Conservation (phyloP, 305 asterid genomes). For the Coffea humblotiana region DNA sequence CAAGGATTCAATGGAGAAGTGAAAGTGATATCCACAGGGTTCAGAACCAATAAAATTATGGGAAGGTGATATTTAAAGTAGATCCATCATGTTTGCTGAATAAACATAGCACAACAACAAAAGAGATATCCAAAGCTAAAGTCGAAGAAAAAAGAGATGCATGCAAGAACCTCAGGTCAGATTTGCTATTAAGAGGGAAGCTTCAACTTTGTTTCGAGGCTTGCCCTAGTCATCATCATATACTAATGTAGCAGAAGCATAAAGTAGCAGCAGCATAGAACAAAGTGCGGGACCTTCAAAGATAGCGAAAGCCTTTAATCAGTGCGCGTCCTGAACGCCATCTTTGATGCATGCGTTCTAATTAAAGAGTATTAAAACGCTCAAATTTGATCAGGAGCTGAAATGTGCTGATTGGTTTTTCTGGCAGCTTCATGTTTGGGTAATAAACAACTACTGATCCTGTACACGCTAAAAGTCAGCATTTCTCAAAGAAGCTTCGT, state of each 20-base stretch:
- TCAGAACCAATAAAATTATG: neutral
- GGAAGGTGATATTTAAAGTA: neutral
- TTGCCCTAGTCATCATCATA: neutral
- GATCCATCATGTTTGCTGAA: neutral
- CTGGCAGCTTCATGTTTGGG: no score
- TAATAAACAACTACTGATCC: no score
- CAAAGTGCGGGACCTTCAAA: neutral
- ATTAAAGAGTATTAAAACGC: neutral
- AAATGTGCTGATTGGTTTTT: neutral
- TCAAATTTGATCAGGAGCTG: neutral
- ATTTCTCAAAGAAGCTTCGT: neutral
- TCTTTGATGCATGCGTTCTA: no score
- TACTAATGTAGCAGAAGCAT: neutral
- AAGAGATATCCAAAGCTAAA: constrained; percentile 9
- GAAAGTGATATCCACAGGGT: neutral
- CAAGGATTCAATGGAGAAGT: neutral
- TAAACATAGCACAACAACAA: neutral
- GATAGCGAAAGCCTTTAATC: neutral
- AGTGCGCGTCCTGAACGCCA: neutral
- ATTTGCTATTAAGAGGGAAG: neutral
- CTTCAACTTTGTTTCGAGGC: neutral
- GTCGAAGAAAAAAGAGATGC: neutral
- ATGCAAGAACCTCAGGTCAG: no score
- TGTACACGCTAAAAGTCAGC: neutral
- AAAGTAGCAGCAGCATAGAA: neutral